Percentiles rank a stretch among this genome's conserved stretches.
Conservation (phyloP, 148 eudicot genomes). For the Chenopodium quinoa region DNA sequence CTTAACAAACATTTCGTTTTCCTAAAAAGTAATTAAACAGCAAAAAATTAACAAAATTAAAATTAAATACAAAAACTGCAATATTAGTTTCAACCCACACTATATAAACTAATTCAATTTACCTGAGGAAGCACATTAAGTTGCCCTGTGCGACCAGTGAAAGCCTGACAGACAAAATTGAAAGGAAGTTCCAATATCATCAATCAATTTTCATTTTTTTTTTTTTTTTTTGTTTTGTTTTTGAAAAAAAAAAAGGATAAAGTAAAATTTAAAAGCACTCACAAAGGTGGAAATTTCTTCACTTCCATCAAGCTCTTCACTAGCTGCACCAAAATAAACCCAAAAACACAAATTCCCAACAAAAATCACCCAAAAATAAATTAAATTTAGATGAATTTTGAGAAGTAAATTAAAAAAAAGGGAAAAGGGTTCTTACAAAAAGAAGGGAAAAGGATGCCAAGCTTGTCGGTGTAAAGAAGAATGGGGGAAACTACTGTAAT, state of each 20-base stretch:
- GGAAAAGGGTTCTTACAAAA: constrained; percentile 22
- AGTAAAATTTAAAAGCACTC: constrained; percentile 22
- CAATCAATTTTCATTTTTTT: too few species aligned
- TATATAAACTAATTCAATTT: background rate
- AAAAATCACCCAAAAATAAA: too few species aligned
- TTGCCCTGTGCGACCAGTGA: constrained; percentile 42
- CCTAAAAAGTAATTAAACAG: constrained; percentile 35
- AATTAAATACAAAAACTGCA: background rate
- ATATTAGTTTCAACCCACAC: background rate
- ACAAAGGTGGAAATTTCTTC: constrained; percentile 58
- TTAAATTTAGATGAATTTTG: too few species aligned
- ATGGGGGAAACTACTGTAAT: constrained; percentile 78
- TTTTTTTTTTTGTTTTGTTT: too few species aligned
- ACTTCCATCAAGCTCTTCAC: constrained; percentile 26
- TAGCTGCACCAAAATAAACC: constrained; percentile 30
- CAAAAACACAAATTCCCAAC: background rate
- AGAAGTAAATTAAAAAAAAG: too few species aligned
- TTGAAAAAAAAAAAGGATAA: background rate
- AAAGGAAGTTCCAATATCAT: background rate
- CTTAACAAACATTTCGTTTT: constrained; percentile 41
- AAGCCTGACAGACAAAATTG: constrained; percentile 34
- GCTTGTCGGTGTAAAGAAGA: constrained; percentile 69
- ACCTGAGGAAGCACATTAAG: constrained; percentile 76
- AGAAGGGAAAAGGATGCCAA: constrained; percentile 32
- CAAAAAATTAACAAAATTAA: background rate